Conservation (phyloP, 345 rosid genomes). For the Leavenworthia alabamica region DNA sequence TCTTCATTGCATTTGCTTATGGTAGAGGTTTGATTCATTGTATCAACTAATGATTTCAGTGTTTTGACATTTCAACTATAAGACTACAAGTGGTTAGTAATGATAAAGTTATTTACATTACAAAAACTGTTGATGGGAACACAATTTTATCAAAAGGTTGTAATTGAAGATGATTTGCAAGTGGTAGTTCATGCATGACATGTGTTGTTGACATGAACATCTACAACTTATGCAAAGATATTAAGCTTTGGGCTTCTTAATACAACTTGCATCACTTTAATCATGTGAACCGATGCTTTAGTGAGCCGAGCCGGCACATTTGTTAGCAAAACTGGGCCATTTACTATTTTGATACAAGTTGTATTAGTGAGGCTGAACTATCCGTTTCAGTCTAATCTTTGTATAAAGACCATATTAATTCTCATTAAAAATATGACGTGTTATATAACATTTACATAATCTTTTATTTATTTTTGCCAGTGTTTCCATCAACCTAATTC, state of each 20-base stretch:
- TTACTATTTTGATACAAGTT: not conserved
- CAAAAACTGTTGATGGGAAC: not conserved
- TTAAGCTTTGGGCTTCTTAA: not conserved
- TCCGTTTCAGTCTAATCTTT: not conserved
- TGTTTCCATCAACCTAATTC: not conserved
- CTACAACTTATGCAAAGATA: not conserved
- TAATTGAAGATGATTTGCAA: not conserved
- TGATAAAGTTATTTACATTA: not conserved
- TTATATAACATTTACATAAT: too few relatives aligned
- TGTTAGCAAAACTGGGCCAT: not conserved
- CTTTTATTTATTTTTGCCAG: too few relatives aligned
- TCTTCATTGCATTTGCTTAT: not conserved
- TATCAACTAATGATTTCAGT: slow-evolving; percentile 4
- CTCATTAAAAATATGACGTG: too few relatives aligned
- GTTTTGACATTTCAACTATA: not conserved
- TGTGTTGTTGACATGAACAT: not conserved
- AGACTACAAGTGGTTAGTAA: not conserved
- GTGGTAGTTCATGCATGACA: not conserved
- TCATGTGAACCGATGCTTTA: not conserved
- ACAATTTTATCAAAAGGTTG: too few relatives aligned
- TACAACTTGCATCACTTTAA: not conserved
- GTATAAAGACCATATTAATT: not conserved
- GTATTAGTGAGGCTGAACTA: not conserved
- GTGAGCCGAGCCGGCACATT: not conserved
- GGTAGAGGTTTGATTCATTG: slow-evolving; percentile 8